A percentile compares a stretch with the other conserved stretches of the same genome.
Evolutionary conservation across 306 rosid species (phyloP).

Genomic region (Medicago lupulina): DNA sequence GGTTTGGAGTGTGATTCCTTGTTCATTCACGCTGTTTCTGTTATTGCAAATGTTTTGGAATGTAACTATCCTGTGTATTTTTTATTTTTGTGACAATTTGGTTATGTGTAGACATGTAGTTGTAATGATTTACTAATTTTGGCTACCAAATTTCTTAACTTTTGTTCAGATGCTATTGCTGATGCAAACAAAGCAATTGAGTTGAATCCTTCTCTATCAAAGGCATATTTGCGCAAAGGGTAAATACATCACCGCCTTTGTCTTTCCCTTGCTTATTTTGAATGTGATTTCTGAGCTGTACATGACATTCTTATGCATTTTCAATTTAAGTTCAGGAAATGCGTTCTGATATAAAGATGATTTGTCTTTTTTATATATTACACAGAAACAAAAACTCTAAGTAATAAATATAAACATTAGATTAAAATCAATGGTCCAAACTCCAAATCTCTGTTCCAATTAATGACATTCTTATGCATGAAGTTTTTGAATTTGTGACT

Average conservation of each 20-base stretch:
- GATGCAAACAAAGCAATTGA: slow-evolving; percentile 91
- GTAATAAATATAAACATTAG: too few species aligned
- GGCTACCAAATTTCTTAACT: slow-evolving; percentile 9
- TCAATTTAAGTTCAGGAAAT: too few species aligned
- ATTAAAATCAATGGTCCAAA: too few species aligned
- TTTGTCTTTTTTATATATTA: too few species aligned
- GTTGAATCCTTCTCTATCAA: slow-evolving; percentile 61
- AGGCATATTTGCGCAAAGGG: slow-evolving; percentile 92
- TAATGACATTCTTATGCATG: too few species aligned
- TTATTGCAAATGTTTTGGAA: neutral
- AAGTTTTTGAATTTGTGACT: too few species aligned
- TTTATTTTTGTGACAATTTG: neutral
- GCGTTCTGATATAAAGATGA: too few species aligned
- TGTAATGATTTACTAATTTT: slow-evolving; percentile 30
- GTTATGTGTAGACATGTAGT: neutral
- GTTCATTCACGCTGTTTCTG: neutral
- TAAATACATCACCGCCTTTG: slow-evolving; percentile 36
- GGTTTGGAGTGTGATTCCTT: neutral
- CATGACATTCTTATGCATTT: too few species aligned
- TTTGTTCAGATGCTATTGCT: slow-evolving; percentile 74
- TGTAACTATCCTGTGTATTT: neutral
- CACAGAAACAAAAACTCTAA: too few species aligned
- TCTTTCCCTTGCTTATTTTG: slow-evolving; percentile 4
- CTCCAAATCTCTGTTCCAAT: too few species aligned
- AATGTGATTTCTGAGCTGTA: neutral